Percentiles rank a stretch among this genome's conserved stretches.
Conservation (phyloP, 331 rosid genomes). For the Malus hybrid region DNA sequence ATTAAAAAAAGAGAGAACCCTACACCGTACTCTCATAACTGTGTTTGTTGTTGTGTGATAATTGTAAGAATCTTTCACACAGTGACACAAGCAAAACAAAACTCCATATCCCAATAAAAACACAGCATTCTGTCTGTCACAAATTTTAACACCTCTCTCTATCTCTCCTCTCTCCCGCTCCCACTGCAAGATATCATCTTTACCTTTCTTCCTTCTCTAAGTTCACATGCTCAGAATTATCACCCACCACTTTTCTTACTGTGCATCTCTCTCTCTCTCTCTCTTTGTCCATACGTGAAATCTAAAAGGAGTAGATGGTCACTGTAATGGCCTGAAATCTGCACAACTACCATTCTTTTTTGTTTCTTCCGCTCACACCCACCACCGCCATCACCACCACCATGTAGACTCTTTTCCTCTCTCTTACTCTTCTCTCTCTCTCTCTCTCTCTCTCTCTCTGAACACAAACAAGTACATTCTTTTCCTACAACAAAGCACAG, state of each 20-base stretch:
- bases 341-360: constrained; percentile 21
- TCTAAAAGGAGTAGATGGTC: not conserved
- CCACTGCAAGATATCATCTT: constrained; percentile 7
- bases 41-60: not conserved
- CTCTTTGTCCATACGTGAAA: not conserved
- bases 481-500: not conserved
- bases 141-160: constrained; percentile 4
- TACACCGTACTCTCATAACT: no score
- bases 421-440: not conserved
- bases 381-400: not conserved
- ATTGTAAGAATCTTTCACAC: constrained; percentile 13
- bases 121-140: not conserved
- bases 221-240: not conserved
- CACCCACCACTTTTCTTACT: not conserved
- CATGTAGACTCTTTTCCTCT: not conserved
- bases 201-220: not conserved
- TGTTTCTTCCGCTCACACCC: not conserved
- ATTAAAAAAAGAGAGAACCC: no score
- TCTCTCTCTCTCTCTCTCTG: not conserved
- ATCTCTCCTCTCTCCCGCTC: not conserved
- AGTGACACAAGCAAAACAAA: not conserved
- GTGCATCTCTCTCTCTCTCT: not conserved
- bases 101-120: constrained; percentile 19
- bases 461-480: not conserved
- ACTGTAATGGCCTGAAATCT: not conserved